Evolutionary conservation across 2,329 filamentous ascomycete genomes (phyloP), one percentile per base, ranked within the genome.

Genomic region (Sclerotiophoma versabilis): DNA sequence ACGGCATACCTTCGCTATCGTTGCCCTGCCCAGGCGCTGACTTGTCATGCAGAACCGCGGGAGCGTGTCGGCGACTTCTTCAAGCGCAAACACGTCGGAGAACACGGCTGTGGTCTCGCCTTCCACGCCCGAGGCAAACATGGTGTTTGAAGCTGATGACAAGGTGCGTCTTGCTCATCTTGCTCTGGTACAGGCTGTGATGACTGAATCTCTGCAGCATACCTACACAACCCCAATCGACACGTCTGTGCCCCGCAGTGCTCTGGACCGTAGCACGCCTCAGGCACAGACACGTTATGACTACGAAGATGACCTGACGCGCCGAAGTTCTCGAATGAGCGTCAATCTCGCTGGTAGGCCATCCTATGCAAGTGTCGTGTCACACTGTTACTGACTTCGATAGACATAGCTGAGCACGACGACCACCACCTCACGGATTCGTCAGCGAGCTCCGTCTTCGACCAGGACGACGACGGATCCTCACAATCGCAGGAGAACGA

Each of bases 281-380:
- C 86, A 87, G 63, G 92, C 92, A 2, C 91, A 96, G 70, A 93
- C 91, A 49, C 79, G 91, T 47, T 85, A 92, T 64, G 91, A 96
- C 55, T 84, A 91, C 59, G 84, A 88, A 50, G 79, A 80, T 75
- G 59, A 82, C 75, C 57, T 83, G 80, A 64, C 69, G 80, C 64
- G 71, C 83, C 74, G 79, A 51, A 80, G 77, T 49, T 75, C 77
- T 49, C 85, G 88, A 19, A 87, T 87, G 5, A 88, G 86, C 69
- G 88, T 87, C 58, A 93, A 88, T 70, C 84, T 96, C 49, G 90
- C 93, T 79, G 87, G 91, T 95, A 76, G 66, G 61, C 49, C 10
- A 15, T 22, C 20, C 15, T n/a, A 8, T n/a, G 29, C 23, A 9
- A 20, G 14, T n/a, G 20, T 23, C n/a, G 9, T 15, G 14, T 81